Conservation (phyloP, 1,284 basidiomycete species). For the Austroboletus niveus region DNA sequence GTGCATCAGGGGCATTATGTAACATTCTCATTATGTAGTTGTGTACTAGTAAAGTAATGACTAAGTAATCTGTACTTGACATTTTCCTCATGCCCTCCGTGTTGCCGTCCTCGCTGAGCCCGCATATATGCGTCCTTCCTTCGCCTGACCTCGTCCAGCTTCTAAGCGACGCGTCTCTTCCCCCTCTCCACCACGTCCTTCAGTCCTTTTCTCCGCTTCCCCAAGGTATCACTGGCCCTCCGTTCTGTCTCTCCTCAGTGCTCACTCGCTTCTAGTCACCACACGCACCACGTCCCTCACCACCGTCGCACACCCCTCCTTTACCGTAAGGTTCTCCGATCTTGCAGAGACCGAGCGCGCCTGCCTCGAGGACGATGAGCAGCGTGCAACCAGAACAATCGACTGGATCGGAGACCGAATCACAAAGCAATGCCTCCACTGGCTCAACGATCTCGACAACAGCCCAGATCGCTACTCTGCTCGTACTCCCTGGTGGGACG, state of each 20-base stretch:
- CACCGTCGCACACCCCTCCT: conserved; percentile 67
- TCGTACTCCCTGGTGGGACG: conserved; percentile 81
- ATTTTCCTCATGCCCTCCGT: conserved; percentile 39
- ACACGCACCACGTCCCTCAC: conserved; percentile 71
- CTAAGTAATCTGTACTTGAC: too few species aligned
- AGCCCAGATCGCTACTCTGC: conserved; percentile 39
- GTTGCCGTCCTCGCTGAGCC: conserved; percentile 71
- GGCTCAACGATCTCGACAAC: conserved; percentile 61
- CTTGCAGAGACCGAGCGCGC: conserved; percentile 64
- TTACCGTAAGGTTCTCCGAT: conserved; percentile 74
- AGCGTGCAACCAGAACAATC: conserved; percentile 68
- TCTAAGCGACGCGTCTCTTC: conserved; percentile 55
- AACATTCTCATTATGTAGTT: not conserved
- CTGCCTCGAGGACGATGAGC: conserved; percentile 72
- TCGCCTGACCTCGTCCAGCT: conserved; percentile 67
- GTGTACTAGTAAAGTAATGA: conserved; percentile 5
- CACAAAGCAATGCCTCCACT: conserved; percentile 54
- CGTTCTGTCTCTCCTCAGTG: not conserved
- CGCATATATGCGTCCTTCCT: conserved; percentile 70
- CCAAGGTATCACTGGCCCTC: conserved; percentile 49
- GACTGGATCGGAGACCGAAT: conserved; percentile 80
- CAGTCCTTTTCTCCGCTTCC: conserved; percentile 83
- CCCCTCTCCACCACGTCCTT: conserved; percentile 65
- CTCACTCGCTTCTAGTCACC: conserved; percentile 50
- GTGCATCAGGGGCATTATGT: not conserved